Percentiles rank a stretch among this genome's conserved stretches.
These are phyloP conservation scores for Phoenix dactylifera DNA, from an alignment of 176 grass and related monocot species.

Conservation along the genomic window DNA sequence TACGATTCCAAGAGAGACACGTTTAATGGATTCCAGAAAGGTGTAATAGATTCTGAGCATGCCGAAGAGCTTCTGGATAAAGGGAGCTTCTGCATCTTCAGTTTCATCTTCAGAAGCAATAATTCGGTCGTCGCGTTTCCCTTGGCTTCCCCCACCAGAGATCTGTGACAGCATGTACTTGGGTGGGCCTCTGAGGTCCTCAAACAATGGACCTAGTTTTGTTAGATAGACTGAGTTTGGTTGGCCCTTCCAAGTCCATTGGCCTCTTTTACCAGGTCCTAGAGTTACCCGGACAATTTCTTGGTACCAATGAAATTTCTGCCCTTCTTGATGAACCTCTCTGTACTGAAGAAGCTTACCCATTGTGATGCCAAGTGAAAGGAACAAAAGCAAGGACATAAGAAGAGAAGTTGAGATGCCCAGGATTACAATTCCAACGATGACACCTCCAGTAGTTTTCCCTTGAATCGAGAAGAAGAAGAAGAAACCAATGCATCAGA, in stretches of 20 bases:
- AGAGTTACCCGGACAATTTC: conserved; percentile 47
- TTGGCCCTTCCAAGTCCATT: conserved; percentile 73
- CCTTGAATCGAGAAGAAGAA: conserved; percentile 19
- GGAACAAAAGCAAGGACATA: conserved; percentile 56
- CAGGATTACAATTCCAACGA: conserved; percentile 39
- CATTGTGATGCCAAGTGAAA: conserved; percentile 70
- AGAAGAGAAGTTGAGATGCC: conserved; percentile 42
- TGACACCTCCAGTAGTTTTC: conserved; percentile 33
- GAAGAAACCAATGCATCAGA: not conserved
- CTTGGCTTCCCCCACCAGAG: conserved; percentile 5
- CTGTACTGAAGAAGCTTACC: conserved; percentile 74
- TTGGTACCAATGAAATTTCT: conserved; percentile 63
- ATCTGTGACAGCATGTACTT: conserved; percentile 77
- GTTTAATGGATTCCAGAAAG: conserved; percentile 54
- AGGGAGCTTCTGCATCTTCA: conserved; percentile 57
- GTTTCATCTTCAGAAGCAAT: conserved; percentile 71
- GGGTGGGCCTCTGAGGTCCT: conserved; percentile 78
- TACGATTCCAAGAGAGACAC: conserved; percentile 54
- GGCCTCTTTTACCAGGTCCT: conserved; percentile 66
- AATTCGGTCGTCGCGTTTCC: conserved; percentile 38
- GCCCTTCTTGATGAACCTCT: conserved; percentile 59
- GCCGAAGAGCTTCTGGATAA: conserved; percentile 60
- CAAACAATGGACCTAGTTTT: conserved; percentile 73
- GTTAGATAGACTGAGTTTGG: conserved; percentile 23
- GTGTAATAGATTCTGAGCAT: conserved; percentile 63